Conservation (phyloP, 305 asterid genomes). For the Rubia peregrina region DNA sequence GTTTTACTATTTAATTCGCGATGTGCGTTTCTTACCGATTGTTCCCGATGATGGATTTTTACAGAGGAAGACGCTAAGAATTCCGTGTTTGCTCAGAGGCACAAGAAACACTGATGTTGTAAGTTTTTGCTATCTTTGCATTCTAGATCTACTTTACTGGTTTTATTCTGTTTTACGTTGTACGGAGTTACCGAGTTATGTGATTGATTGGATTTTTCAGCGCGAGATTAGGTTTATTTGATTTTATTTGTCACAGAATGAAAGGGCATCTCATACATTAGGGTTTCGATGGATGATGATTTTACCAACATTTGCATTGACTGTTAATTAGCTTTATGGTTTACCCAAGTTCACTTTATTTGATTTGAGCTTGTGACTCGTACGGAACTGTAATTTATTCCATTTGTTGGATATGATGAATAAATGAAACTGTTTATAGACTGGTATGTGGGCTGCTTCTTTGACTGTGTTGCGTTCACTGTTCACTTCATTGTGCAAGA, state of each 20-base stretch:
- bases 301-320: background rate
- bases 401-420: background rate
- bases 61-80: conserved; percentile 59
- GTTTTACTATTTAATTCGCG: background rate
- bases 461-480: background rate
- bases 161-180: background rate
- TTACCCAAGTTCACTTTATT: background rate
- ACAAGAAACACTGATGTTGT: conserved; percentile 36
- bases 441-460: background rate
- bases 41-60: conserved; percentile 1
- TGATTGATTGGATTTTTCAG: background rate
- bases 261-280: background rate
- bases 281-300: background rate
- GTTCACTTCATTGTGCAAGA: background rate
- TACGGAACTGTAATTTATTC: background rate
- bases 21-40: background rate
- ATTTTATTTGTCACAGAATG: background rate
- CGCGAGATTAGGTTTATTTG: background rate
- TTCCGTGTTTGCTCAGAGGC: conserved; percentile 44
- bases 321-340: background rate
- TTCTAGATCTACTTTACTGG: conserved; percentile 10
- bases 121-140: background rate
- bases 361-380: background rate
- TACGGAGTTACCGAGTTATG: background rate
- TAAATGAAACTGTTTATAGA: background rate